phyloP scores from a whole-genome alignment of 1,139 yeast genomes.

The Nakaseomyces kungkrabaensis region DNA sequence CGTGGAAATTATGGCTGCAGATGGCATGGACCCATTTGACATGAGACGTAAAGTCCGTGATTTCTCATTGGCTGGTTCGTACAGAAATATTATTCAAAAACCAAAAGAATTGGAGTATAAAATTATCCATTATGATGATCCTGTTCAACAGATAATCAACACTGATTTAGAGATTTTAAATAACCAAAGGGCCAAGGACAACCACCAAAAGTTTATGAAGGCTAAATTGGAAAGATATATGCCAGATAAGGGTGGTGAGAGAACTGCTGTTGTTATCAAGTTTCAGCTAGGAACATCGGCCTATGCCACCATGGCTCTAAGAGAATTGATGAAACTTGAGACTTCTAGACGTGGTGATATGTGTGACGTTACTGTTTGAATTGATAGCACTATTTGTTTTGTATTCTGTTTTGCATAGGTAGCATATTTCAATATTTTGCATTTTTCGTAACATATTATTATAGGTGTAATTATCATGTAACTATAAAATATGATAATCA shows the following conservation, averaged over 20 bases:
- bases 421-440: neutral
- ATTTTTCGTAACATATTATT: neutral
- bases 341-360: slow-evolving; percentile 58
- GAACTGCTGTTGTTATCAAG: slow-evolving; percentile 62
- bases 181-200: slow-evolving; percentile 32
- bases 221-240: slow-evolving; percentile 29
- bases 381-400: neutral
- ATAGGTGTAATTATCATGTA: neutral
- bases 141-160: slow-evolving; percentile 60
- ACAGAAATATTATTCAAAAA: slow-evolving; percentile 63
- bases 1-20: slow-evolving; percentile 63
- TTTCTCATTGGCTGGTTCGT: slow-evolving; percentile 85
- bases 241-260: slow-evolving; percentile 40
- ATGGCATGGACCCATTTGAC: slow-evolving; percentile 70
- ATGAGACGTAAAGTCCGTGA: slow-evolving; percentile 83
- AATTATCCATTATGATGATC: slow-evolving; percentile 50
- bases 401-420: neutral
- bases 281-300: slow-evolving; percentile 79
- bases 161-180: slow-evolving; percentile 71
- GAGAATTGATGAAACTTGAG: slow-evolving; percentile 82
- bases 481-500: neutral
- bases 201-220: slow-evolving; percentile 27
- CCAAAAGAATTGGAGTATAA: slow-evolving; percentile 59
- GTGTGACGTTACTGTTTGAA: slow-evolving; percentile 30
- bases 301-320: slow-evolving; percentile 95